Percentiles rank a stretch among this genome's conserved stretches.
phyloP scores from a whole-genome alignment of 495 filamentous ascomycete species.

The Evernia prunastri region DNA sequence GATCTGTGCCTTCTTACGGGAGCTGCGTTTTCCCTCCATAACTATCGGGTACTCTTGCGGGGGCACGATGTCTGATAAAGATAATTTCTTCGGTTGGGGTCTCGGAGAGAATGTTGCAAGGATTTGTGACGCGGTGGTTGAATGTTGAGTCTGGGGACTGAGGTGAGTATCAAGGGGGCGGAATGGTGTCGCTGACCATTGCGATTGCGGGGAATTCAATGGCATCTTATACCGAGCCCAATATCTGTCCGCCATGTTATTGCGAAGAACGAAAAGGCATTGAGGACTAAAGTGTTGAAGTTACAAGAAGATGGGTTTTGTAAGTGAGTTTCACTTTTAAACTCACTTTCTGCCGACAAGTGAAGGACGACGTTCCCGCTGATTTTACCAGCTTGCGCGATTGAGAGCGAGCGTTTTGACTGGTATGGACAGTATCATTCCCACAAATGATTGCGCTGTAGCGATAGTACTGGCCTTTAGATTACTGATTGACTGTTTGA shows the following conservation, averaged over 20 bases:
- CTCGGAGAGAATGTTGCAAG: slow-evolving; percentile 22
- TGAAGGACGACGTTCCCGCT: neutral
- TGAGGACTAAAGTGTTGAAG: neutral
- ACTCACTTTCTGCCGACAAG: neutral
- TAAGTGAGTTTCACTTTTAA: neutral
- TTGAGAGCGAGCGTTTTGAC: no score
- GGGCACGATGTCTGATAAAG: neutral
- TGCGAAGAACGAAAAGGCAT: neutral
- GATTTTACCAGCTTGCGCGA: no score
- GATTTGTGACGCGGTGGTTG: slow-evolving; percentile 17
- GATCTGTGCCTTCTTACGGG: slow-evolving; percentile 20
- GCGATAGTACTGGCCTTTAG: no score
- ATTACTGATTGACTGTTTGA: neutral
- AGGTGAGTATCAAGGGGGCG: slow-evolving; percentile 4
- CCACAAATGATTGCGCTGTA: neutral
- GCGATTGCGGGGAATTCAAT: neutral
- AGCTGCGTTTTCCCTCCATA: slow-evolving; percentile 14
- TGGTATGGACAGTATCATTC: no score
- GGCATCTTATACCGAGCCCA: neutral
- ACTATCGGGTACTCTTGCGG: slow-evolving; percentile 9
- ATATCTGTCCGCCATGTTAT: neutral
- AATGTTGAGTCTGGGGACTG: slow-evolving; percentile 1
- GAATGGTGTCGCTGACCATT: neutral
- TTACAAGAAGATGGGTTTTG: neutral
- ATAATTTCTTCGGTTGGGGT: slow-evolving; percentile 5